Evolutionary conservation across 495 filamentous ascomycete species (phyloP).

Genomic region (Talaromyces ruber): DNA sequence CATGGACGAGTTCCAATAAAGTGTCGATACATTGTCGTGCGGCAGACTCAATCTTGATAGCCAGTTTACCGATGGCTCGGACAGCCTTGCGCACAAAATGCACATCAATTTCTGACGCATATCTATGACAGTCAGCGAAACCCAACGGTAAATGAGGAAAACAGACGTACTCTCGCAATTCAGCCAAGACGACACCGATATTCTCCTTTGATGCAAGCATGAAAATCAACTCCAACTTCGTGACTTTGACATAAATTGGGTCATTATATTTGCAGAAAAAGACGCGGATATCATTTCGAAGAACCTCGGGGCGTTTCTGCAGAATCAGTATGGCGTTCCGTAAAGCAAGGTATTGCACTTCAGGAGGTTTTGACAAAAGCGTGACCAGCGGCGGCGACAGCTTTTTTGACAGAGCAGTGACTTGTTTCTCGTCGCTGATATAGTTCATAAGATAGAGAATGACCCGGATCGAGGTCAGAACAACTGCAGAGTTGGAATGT

Average conservation of each 20-base stretch:
- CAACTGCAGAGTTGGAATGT: constrained; percentile 93
- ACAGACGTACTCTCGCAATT: constrained; percentile 72
- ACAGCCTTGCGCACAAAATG: constrained; percentile 98
- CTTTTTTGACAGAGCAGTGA: constrained; percentile 82
- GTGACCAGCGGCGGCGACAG: constrained; percentile 94
- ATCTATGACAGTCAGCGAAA: constrained; percentile 31
- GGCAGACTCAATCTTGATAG: constrained; percentile 97
- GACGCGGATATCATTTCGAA: constrained; percentile 93
- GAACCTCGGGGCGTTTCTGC: constrained; percentile 85
- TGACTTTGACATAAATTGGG: constrained; percentile 99
- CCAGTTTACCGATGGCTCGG: constrained; percentile 93
- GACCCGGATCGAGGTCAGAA: constrained; percentile 90
- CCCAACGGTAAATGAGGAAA: neutral
- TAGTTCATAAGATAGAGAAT: constrained; percentile 99
- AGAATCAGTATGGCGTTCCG: constrained; percentile 92
- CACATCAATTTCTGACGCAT: constrained; percentile 97
- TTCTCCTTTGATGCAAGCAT: constrained; percentile 97
- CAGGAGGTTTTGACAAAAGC: constrained; percentile 87
- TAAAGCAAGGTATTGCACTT: constrained; percentile 94
- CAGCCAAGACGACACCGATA: constrained; percentile 89
- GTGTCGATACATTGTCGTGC: constrained; percentile 86
- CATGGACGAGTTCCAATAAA: constrained; percentile 85
- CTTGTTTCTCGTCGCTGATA: constrained; percentile 87
- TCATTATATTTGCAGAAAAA: constrained; percentile 99
- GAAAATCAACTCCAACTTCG: constrained; percentile 97